Evolutionary conservation across 2,329 filamentous ascomycete species (phyloP).

Genomic region (Talaromyces albobiverticillius): DNA sequence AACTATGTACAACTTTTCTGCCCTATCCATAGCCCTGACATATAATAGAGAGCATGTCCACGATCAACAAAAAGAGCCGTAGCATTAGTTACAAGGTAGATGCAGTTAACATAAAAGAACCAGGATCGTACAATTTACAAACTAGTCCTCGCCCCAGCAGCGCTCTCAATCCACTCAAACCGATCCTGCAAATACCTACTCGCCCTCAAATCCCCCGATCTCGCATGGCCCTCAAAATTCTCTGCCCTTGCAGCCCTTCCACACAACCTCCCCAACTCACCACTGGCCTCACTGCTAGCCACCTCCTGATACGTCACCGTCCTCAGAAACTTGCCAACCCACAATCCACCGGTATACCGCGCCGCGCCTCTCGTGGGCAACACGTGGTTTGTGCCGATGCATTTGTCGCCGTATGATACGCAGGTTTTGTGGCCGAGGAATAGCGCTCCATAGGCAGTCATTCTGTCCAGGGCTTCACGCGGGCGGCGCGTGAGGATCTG

Average conservation of each 20-base stretch:
- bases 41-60: too few species aligned
- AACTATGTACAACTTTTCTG: too few species aligned
- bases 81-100: too few species aligned
- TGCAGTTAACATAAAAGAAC: too few species aligned
- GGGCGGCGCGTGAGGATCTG: slow-evolving; percentile 50
- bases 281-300: slow-evolving; percentile 41
- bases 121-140: too few species aligned
- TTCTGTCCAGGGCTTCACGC: slow-evolving; percentile 49
- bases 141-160: too few species aligned
- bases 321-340: slow-evolving; percentile 55
- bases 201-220: slow-evolving; percentile 51
- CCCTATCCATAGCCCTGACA: too few species aligned
- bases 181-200: slow-evolving; percentile 42
- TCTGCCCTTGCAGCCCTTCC: slow-evolving; percentile 50
- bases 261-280: slow-evolving; percentile 49
- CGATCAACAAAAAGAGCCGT: too few species aligned
- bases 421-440: slow-evolving; percentile 54
- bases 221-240: slow-evolving; percentile 53
- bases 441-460: slow-evolving; percentile 51
- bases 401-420: slow-evolving; percentile 55
- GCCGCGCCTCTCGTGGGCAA: slow-evolving; percentile 50
- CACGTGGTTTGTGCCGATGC: slow-evolving; percentile 56
- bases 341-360: slow-evolving; percentile 52
- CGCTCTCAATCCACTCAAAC: slow-evolving; percentile 43
- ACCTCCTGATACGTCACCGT: slow-evolving; percentile 57